phyloP scores from a whole-genome alignment of 192 early-diverging fungal genomes.

The Coemansia sp. region DNA sequence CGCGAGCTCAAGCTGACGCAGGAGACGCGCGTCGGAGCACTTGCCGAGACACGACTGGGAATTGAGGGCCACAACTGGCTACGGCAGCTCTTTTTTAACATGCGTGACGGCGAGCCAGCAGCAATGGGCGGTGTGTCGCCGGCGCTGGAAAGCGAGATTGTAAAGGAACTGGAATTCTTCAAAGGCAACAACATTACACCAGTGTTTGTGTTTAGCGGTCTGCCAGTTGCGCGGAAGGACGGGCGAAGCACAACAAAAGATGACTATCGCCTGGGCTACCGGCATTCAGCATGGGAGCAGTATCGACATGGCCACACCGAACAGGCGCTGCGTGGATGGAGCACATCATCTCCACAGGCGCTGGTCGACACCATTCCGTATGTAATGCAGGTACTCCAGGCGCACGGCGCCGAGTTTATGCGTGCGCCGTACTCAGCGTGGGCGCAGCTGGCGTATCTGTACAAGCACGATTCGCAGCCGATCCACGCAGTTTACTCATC shows the following conservation, averaged over 20 bases:
- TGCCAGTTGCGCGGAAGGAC: conserved; percentile 68
- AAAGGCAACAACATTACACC: conserved; percentile 63
- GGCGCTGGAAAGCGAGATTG: conserved; percentile 59
- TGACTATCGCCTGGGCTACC: conserved; percentile 60
- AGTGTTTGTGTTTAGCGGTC: conserved; percentile 75
- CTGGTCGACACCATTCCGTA: conserved; percentile 65
- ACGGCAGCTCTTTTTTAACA: conserved; percentile 58
- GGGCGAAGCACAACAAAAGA: conserved; percentile 63
- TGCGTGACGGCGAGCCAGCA: conserved; percentile 59
- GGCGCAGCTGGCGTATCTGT: conserved; percentile 76
- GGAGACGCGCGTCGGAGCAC: conserved; percentile 56
- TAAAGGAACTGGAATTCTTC: conserved; percentile 64
- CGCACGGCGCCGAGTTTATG: conserved; percentile 67
- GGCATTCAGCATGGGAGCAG: conserved; percentile 69
- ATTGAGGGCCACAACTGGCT: conserved; percentile 83
- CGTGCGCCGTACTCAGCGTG: conserved; percentile 79
- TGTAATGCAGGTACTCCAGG: conserved; percentile 68
- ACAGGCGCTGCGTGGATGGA: conserved; percentile 61
- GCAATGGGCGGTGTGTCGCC: conserved; percentile 70
- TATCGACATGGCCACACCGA: conserved; percentile 62
- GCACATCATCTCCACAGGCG: conserved; percentile 52
- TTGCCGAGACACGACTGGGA: conserved; percentile 69
- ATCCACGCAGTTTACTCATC: conserved; percentile 72
- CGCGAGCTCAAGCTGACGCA: conserved; percentile 62
- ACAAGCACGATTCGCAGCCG: conserved; percentile 65